A percentile compares a stretch with the other conserved stretches of the same genome.
Conservation (phyloP, 345 rosid species). For the Anastatica hierochuntica region DNA sequence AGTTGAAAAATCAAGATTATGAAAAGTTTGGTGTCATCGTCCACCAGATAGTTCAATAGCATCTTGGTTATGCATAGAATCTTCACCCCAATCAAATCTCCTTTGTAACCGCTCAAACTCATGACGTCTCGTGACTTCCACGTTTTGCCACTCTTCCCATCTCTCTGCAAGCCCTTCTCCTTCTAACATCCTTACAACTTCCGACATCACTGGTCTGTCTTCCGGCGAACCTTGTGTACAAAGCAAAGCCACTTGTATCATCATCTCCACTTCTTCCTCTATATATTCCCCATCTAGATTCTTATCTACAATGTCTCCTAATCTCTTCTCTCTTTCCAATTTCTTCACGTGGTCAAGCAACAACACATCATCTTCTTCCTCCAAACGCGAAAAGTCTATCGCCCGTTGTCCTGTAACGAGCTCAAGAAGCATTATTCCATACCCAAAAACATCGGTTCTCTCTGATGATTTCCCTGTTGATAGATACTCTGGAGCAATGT, state of each 20-base stretch:
- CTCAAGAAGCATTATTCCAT: conserved; percentile 98
- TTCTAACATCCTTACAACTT: conserved; percentile 94
- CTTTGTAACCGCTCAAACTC: conserved; percentile 80
- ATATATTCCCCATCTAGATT: conserved; percentile 12
- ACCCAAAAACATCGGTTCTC: conserved; percentile 97
- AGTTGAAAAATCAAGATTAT: too few species aligned
- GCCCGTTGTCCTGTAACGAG: conserved; percentile 93
- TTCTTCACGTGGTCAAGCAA: conserved; percentile 77
- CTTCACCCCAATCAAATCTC: conserved; percentile 85
- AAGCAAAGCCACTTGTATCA: conserved; percentile 86
- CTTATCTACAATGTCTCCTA: conserved; percentile 26
- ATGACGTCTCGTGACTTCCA: conserved; percentile 75
- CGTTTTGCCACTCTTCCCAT: conserved; percentile 98
- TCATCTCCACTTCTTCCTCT: conserved; percentile 66
- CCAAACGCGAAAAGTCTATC: conserved; percentile 93
- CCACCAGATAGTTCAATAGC: conserved; percentile 94
- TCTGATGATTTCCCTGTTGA: conserved; percentile 87
- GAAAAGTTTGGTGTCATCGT: too few species aligned
- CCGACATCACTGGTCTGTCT: conserved; percentile 91
- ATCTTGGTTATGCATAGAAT: conserved; percentile 70
- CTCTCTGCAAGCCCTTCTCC: conserved; percentile 97
- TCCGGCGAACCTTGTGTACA: conserved; percentile 87
- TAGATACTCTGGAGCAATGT: conserved; percentile 92
- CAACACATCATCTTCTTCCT: conserved; percentile 93
- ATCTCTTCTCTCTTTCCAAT: conserved; percentile 27